Evolutionary conservation across 345 rosid species (phyloP).

Genomic region (Mangifera indica): DNA sequence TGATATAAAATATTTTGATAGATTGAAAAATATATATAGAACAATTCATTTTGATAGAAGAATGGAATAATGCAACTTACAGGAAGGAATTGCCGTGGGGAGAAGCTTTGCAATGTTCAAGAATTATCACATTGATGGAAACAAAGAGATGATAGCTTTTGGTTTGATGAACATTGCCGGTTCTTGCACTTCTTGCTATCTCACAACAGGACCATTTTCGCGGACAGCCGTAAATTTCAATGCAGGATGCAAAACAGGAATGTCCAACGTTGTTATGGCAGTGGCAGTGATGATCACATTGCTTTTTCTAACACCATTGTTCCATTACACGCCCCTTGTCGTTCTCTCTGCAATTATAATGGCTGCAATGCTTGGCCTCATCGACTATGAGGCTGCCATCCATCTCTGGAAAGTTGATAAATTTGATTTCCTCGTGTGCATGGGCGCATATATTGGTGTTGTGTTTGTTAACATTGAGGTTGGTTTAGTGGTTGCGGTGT

Average conservation of each 20-base stretch:
- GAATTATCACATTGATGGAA: slow-evolving; percentile 85
- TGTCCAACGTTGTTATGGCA: slow-evolving; percentile 84
- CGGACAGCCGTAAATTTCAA: slow-evolving; percentile 90
- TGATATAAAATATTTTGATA: too few species aligned
- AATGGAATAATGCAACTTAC: slow-evolving; percentile 4
- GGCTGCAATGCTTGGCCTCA: slow-evolving; percentile 84
- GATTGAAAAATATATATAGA: too few species aligned
- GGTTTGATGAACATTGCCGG: slow-evolving; percentile 89
- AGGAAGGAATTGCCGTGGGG: slow-evolving; percentile 98
- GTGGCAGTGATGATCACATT: slow-evolving; percentile 70
- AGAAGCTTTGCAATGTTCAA: slow-evolving; percentile 91
- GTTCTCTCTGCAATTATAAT: slow-evolving; percentile 78
- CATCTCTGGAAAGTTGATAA: slow-evolving; percentile 76
- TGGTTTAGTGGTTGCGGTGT: slow-evolving; percentile 71
- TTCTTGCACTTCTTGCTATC: slow-evolving; percentile 86
- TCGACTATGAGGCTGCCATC: slow-evolving; percentile 73
- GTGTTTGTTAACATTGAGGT: slow-evolving; percentile 72
- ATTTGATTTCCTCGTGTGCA: slow-evolving; percentile 78
- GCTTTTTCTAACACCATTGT: slow-evolving; percentile 70
- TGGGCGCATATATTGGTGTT: slow-evolving; percentile 67
- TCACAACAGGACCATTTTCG: slow-evolving; percentile 88
- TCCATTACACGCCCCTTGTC: slow-evolving; percentile 80
- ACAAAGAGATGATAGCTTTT: slow-evolving; percentile 93
- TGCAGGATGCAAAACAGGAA: slow-evolving; percentile 89
- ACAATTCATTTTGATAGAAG: too few species aligned